Conservation (phyloP, 345 rosid species). For the Populus pruinosa region DNA sequence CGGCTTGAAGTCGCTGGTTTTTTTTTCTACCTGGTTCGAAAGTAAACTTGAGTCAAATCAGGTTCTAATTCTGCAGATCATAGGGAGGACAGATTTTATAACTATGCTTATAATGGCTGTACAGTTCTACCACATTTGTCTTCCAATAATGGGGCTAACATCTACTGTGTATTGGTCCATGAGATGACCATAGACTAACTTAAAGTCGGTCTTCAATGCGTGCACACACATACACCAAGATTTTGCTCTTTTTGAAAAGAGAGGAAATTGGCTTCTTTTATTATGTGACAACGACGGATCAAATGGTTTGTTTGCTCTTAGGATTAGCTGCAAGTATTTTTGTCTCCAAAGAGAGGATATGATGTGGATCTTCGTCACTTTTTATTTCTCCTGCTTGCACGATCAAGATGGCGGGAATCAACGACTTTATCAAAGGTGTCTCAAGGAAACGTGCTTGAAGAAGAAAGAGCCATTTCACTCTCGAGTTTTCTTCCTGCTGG, state of each 20-base stretch:
- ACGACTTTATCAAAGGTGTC: constrained; percentile 11
- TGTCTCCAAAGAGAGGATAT: not conserved
- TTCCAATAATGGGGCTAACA: not conserved
- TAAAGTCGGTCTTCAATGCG: not conserved
- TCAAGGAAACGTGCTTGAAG: constrained; percentile 1
- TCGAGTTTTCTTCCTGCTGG: not conserved
- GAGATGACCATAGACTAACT: not conserved
- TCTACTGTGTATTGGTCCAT: not conserved
- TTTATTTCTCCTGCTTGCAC: not conserved
- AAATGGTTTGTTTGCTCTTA: not conserved
- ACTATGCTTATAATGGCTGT: no score
- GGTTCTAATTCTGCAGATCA: no score
- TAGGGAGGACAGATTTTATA: no score
- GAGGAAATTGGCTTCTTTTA: not conserved
- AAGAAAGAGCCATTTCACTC: not conserved
- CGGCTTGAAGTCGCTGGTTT: no score
- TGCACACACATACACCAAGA: not conserved
- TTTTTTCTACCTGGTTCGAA: no score
- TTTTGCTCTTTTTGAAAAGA: not conserved
- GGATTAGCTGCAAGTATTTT: not conserved
- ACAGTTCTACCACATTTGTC: not conserved
- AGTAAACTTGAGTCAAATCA: no score
- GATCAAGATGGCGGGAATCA: constrained; percentile 2
- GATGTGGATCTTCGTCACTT: not conserved
- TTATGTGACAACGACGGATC: not conserved